Evolutionary conservation across 495 filamentous ascomycete genomes (phyloP).

Genomic region (Pseudoneurospora amorphoporcata): DNA sequence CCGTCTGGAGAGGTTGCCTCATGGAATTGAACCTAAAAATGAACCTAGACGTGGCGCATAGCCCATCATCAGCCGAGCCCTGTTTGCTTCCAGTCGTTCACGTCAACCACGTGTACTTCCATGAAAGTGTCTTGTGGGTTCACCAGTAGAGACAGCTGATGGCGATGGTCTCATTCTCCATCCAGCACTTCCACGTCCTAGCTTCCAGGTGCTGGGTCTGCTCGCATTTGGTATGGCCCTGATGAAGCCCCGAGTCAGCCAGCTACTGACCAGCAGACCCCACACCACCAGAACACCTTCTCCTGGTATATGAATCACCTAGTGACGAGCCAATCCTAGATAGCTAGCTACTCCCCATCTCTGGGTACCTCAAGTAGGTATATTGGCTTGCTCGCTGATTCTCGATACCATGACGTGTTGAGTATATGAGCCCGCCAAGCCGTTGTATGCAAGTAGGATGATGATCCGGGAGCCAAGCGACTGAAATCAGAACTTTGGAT

Average conservation of each 20-base stretch:
- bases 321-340: neutral
- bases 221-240: no score
- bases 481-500: neutral
- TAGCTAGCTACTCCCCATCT: neutral
- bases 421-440: neutral
- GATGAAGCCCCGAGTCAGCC: neutral
- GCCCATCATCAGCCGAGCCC: neutral
- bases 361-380: no score
- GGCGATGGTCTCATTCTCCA: neutral
- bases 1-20: neutral
- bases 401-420: no score
- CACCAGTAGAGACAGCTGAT: neutral
- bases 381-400: no score
- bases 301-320: neutral
- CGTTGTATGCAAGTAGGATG: neutral
- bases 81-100: neutral
- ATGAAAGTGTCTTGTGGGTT: neutral
- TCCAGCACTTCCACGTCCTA: neutral
- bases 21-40: neutral
- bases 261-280: neutral
- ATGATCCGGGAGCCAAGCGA: neutral
- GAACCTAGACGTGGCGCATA: neutral
- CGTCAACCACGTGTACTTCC: neutral
- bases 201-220: neutral
- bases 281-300: neutral